Percentiles rank a stretch among this genome's conserved stretches.
phyloP scores from a whole-genome alignment of 2,329 filamentous ascomycete genomes.

The Chaetomium olivaceum region DNA sequence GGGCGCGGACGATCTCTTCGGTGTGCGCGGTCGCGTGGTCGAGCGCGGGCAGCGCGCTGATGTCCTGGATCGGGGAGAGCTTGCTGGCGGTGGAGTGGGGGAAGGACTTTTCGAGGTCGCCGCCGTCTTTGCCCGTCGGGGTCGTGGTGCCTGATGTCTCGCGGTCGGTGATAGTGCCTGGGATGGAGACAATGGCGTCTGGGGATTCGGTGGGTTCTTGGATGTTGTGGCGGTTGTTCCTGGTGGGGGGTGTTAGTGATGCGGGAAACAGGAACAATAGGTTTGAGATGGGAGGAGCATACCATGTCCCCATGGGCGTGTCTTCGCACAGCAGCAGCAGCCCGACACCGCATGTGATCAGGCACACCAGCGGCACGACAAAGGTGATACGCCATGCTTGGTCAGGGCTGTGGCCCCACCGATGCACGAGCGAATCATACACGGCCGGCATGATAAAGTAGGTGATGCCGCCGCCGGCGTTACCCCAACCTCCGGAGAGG shows the following conservation, averaged over 20 bases:
- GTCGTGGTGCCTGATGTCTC: slow-evolving; percentile 43
- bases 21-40: slow-evolving; percentile 50
- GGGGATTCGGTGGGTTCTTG: slow-evolving; percentile 50
- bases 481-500: slow-evolving; percentile 80
- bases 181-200: slow-evolving; percentile 50
- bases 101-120: slow-evolving; percentile 34
- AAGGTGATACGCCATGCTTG: slow-evolving; percentile 83
- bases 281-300: background rate
- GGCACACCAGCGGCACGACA: slow-evolving; percentile 77
- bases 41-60: slow-evolving; percentile 35
- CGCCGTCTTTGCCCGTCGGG: slow-evolving; percentile 45
- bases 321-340: slow-evolving; percentile 77
- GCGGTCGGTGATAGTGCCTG: slow-evolving; percentile 40
- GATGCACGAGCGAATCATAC: slow-evolving; percentile 54
- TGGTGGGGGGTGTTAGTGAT: background rate
- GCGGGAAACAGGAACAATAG: background rate
- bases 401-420: slow-evolving; percentile 57
- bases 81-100: slow-evolving; percentile 38
- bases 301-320: slow-evolving; percentile 75
- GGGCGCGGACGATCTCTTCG: slow-evolving; percentile 58
- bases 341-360: slow-evolving; percentile 62
- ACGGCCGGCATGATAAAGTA: slow-evolving; percentile 94
- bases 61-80: slow-evolving; percentile 30
- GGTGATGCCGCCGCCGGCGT: slow-evolving; percentile 84
- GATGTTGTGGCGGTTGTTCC: slow-evolving; percentile 66